Conservation (phyloP, 2,329 filamentous ascomycete genomes). For the Tolypocladium album region DNA sequence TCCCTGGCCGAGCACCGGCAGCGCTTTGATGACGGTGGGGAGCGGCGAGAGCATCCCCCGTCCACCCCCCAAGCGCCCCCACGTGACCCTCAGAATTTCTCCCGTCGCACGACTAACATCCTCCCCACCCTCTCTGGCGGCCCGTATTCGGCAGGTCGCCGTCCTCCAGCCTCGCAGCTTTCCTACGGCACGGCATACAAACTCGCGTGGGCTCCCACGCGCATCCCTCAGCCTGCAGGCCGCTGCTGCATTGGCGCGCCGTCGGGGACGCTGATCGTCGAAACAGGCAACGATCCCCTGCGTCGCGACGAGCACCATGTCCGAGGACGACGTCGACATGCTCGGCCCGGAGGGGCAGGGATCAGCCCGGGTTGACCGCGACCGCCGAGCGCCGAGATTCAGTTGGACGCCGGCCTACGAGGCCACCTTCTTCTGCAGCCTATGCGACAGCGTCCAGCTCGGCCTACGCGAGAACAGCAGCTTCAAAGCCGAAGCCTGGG, state of each 20-base stretch:
- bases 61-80: background rate
- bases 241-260: background rate
- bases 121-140: background rate
- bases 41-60: background rate
- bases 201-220: background rate
- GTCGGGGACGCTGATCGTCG: background rate
- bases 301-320: constrained; percentile 15
- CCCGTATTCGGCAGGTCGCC: background rate
- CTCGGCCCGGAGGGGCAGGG: constrained; percentile 23
- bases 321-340: constrained; percentile 26
- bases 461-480: constrained; percentile 47
- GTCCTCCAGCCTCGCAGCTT: background rate
- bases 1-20: background rate
- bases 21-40: background rate
- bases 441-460: constrained; percentile 47
- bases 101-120: background rate
- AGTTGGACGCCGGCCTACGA: constrained; percentile 50
- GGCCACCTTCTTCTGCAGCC: constrained; percentile 48
- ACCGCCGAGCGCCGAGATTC: constrained; percentile 40
- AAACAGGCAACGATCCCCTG: background rate
- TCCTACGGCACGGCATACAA: background rate
- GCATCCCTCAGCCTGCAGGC: background rate
- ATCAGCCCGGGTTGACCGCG: constrained; percentile 23
- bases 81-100: background rate
- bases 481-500: constrained; percentile 53